Conservation (phyloP, 1,284 basidiomycete species). For the Stygiomarasmius scandens region DNA sequence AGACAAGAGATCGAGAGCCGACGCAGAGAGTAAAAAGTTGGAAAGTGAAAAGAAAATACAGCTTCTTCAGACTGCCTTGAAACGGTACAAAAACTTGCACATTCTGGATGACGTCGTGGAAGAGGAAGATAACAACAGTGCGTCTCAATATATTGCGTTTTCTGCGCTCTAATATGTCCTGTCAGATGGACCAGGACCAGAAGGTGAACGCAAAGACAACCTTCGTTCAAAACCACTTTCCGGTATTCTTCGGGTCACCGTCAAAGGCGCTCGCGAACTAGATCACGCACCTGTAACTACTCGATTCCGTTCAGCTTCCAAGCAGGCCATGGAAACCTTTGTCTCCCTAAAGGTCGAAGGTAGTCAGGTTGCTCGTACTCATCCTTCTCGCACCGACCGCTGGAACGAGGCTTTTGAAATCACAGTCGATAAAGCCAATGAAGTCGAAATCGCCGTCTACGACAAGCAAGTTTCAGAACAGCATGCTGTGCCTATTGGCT, state of each 20-base stretch:
- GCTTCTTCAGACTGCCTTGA: slow-evolving; percentile 88
- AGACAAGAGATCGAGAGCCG: slow-evolving; percentile 89
- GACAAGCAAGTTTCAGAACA: slow-evolving; percentile 86
- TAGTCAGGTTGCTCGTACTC: slow-evolving; percentile 89
- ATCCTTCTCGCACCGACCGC: slow-evolving; percentile 90
- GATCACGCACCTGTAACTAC: slow-evolving; percentile 85
- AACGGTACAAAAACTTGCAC: slow-evolving; percentile 95
- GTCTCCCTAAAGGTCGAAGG: slow-evolving; percentile 98
- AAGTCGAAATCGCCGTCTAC: slow-evolving; percentile 96
- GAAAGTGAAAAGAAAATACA: slow-evolving; percentile 98
- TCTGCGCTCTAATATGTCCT: background rate
- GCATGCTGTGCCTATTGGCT: slow-evolving; percentile 88
- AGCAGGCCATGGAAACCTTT: slow-evolving; percentile 83
- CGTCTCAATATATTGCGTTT: slow-evolving; percentile 22
- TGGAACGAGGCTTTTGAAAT: slow-evolving; percentile 99
- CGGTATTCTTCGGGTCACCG: slow-evolving; percentile 88
- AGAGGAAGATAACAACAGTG: slow-evolving; percentile 61
- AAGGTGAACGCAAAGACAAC: slow-evolving; percentile 90
- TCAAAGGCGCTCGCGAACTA: slow-evolving; percentile 90
- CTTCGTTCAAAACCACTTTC: slow-evolving; percentile 91
- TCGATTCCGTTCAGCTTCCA: slow-evolving; percentile 74
- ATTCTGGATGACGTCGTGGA: slow-evolving; percentile 90
- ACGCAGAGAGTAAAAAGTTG: slow-evolving; percentile 91
- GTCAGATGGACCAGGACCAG: slow-evolving; percentile 56
- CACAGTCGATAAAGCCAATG: slow-evolving; percentile 96